Evolutionary conservation across 768 basidiomycete species (phyloP).

Genomic region (Leucogyrophana mollusca): DNA sequence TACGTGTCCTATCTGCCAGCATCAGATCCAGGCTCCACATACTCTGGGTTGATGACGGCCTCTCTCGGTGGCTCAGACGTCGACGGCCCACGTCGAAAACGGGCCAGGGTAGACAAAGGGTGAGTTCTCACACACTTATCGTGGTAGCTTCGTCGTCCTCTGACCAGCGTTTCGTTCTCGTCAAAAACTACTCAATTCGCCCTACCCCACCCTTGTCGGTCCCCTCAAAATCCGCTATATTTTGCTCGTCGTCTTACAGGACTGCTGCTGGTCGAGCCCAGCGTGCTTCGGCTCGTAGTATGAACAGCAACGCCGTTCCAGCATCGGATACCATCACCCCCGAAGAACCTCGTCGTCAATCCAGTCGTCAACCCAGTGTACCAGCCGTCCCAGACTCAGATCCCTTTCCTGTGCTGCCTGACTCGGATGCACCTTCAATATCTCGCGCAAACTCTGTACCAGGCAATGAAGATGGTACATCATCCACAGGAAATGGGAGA

Average conservation of each 20-base stretch:
- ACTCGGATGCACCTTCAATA: conserved; percentile 54
- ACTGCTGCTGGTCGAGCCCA: conserved; percentile 66
- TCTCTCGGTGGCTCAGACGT: conserved; percentile 56
- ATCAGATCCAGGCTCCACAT: conserved; percentile 87
- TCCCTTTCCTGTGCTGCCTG: conserved; percentile 48
- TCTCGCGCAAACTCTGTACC: conserved; percentile 63
- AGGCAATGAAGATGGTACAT: conserved; percentile 24
- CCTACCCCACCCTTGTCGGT: conserved; percentile 26
- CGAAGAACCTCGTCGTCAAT: conserved; percentile 35
- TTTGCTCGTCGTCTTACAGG: conserved; percentile 32
- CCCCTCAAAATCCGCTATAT: conserved; percentile 8
- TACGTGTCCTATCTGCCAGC: conserved; percentile 78
- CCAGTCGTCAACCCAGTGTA: conserved; percentile 34
- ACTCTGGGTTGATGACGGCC: conserved; percentile 71
- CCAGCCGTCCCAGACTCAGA: conserved; percentile 53
- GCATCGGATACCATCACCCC: conserved; percentile 37
- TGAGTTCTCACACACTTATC: conserved; percentile 38
- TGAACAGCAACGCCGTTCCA: conserved; percentile 38
- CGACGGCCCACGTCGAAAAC: conserved; percentile 69
- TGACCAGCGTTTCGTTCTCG: conserved; percentile 11
- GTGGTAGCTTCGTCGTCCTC: conserved; percentile 10
- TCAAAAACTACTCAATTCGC: conserved; percentile 15
- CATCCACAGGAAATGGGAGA: conserved; percentile 22
- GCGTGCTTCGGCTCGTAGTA: conserved; percentile 66
- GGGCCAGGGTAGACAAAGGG: conserved; percentile 73